These are phyloP conservation scores for Cinnamomum chago DNA, from an alignment of 164 flowering plant genomes.

Conservation along the genomic window DNA sequence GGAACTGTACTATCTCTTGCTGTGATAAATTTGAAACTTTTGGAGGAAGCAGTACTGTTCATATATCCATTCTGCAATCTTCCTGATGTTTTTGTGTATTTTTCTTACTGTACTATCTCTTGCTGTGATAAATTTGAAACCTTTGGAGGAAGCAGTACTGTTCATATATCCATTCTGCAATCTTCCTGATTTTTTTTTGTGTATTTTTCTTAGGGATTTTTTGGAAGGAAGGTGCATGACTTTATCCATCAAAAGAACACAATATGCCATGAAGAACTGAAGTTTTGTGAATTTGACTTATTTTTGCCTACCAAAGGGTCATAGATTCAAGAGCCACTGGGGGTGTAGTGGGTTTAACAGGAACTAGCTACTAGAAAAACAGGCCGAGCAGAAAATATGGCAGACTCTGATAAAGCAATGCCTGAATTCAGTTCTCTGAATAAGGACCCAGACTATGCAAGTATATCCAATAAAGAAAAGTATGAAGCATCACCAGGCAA, in stretches of 20 bases:
- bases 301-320: background rate
- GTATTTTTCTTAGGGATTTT: background rate
- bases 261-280: background rate
- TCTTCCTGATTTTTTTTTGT: background rate
- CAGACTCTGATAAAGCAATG: constrained; percentile 22
- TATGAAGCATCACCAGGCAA: constrained; percentile 27
- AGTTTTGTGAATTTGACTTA: background rate
- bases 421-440: constrained; percentile 7
- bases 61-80: background rate
- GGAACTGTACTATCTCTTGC: background rate
- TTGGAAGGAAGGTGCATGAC: background rate
- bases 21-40: background rate
- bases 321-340: background rate
- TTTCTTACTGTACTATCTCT: background rate
- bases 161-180: background rate
- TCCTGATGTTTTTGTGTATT: background rate
- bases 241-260: background rate
- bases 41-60: background rate
- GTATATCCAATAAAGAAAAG: constrained; percentile 17
- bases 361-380: background rate
- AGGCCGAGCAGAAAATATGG: constrained; percentile 21
- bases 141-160: background rate
- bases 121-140: background rate
- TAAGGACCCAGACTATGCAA: constrained; percentile 19
- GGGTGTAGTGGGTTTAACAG: background rate